Percentiles rank a stretch among this genome's conserved stretches.
Conservation (phyloP, 495 filamentous ascomycete genomes). For the Annulohypoxylon moriforme region DNA sequence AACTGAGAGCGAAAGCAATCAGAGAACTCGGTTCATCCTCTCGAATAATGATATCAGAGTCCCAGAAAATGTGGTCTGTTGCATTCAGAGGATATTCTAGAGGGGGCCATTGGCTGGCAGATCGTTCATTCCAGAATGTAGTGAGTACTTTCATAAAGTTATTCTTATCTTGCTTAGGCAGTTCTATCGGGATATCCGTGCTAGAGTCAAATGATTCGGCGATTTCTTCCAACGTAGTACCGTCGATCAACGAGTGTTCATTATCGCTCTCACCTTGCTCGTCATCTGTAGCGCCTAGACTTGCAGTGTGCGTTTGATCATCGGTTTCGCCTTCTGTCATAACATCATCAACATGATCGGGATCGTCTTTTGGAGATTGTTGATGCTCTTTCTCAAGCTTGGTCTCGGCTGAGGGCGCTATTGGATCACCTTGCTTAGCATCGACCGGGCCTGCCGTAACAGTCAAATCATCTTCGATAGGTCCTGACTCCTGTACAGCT, state of each 20-base stretch:
- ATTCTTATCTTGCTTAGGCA: conserved; percentile 90
- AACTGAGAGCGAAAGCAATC: conserved; percentile 90
- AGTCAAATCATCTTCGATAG: conserved; percentile 70
- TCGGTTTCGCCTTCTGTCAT: conserved; percentile 63
- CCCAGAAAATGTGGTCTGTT: conserved; percentile 93
- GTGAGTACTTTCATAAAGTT: conserved; percentile 94
- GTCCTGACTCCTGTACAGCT: conserved; percentile 86
- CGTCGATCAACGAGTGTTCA: conserved; percentile 72
- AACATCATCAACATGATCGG: conserved; percentile 51
- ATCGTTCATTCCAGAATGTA: conserved; percentile 98
- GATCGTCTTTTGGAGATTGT: conserved; percentile 9
- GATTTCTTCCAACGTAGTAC: conserved; percentile 63
- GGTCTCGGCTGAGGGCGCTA: conserved; percentile 42
- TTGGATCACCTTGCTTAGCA: conserved; percentile 42
- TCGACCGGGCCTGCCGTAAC: conserved; percentile 45
- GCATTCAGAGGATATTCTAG: conserved; percentile 92
- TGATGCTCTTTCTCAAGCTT: conserved; percentile 4
- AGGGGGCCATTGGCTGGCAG: conserved; percentile 93
- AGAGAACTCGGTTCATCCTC: conserved; percentile 98
- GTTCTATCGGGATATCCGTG: conserved; percentile 73
- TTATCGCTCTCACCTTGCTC: conserved; percentile 79
- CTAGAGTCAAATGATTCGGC: conserved; percentile 73
- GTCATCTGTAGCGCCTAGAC: conserved; percentile 62
- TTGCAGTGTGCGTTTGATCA: conserved; percentile 62
- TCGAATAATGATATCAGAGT: conserved; percentile 96